Evolutionary conservation across 148 eudicot species (phyloP), one percentile per base, ranked within the genome.

Genomic region (Rhododendron simsii): DNA sequence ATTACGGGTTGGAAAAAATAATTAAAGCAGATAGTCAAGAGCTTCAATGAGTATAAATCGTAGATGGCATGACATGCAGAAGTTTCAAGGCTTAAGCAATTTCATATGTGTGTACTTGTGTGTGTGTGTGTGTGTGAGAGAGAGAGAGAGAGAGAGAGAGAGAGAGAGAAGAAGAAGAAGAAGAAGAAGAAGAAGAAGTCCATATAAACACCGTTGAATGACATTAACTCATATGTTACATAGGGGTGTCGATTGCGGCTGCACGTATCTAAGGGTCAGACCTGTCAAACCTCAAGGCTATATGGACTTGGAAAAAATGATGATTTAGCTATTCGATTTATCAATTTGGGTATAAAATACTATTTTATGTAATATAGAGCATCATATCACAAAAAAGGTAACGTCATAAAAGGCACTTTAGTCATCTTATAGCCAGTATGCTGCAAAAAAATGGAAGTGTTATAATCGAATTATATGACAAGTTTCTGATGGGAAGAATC

Each of bases 1-100:
- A 74, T 75, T 84, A 48, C 44, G 63, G 57, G 53, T 59, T 35
- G 30, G 71, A 33, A 59, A 85, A 83, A 75, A 59, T 21, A 59
- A 86, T 71, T 71, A 71, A 33, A 30, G 37, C 41, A 1, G 76
- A 30, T 30, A 71, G 39, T 33, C 39, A 12, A 26, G 20, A 30
- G 39, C 18, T 71, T 33, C 76, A 71, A 71, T 30, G 37, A 28
- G 75, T 69, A 69, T 35, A 69, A 63, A 69, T 28, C 75, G 7
- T 12, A 69, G 75, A 28, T 3, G 37, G 37, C 30, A 63, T 63
- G 71, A 63, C 71, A 63, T n/a, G 30, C 30, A 23, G 8, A n/a
- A 63, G 71, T 63, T 23, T 23, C 63, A 18, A 57, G 2, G 65
- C 26, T 59, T 26, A 11, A 65, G 73, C 14, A 26, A 14, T 65